Evolutionary conservation across 805 yeast species (phyloP).

Genomic region (Yarrowia sp.): DNA sequence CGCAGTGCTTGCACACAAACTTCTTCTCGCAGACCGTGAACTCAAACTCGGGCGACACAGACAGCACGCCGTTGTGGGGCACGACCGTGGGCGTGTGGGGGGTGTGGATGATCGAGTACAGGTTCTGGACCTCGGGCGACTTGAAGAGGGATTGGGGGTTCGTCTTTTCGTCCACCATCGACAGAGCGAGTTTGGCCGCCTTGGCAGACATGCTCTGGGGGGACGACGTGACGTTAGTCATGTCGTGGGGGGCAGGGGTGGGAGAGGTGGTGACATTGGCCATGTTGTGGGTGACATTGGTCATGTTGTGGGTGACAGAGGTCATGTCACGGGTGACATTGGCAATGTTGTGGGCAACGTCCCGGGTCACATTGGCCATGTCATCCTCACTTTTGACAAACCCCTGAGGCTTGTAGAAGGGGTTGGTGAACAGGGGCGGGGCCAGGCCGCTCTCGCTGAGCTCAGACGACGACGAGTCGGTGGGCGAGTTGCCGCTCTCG

Average conservation of each 20-base stretch:
- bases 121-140: conserved; percentile 22
- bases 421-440: conserved; percentile 28
- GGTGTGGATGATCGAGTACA: conserved; percentile 38
- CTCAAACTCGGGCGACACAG: conserved; percentile 36
- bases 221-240: not conserved
- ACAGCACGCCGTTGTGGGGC: conserved; percentile 33
- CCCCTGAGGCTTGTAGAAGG: conserved; percentile 34
- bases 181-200: conserved; percentile 13
- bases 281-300: no score
- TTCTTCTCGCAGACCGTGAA: conserved; percentile 43
- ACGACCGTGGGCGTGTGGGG: conserved; percentile 36
- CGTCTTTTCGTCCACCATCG: not conserved
- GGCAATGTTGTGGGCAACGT: no score
- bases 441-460: not conserved
- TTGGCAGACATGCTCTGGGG: conserved; percentile 9
- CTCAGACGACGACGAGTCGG: not conserved
- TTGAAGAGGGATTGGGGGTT: conserved; percentile 5
- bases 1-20: conserved; percentile 50
- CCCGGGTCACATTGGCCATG: no score
- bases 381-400: not conserved
- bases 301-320: no score
- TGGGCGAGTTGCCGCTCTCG: conserved; percentile 3
- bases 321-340: no score
- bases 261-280: not conserved
- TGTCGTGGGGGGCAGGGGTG: not conserved